These are phyloP conservation scores for Alternaria sp. DNA, from an alignment of 2,329 filamentous ascomycete genomes.

Conservation along the genomic window DNA sequence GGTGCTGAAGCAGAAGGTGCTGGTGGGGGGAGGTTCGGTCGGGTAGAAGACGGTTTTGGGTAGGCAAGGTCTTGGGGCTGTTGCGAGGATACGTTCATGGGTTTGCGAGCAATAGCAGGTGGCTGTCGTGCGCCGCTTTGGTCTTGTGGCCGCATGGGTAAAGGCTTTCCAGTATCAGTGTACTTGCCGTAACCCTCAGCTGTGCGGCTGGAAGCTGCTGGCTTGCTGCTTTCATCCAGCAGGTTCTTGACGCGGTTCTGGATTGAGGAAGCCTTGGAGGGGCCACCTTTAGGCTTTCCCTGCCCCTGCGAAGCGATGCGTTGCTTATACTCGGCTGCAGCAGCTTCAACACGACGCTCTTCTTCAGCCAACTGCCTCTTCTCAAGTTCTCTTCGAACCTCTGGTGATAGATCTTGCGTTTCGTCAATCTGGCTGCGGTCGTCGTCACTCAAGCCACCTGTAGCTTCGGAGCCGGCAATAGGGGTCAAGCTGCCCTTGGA, in stretches of 20 bases:
- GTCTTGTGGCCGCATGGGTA: constrained; percentile 44
- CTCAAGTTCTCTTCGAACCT: constrained; percentile 90
- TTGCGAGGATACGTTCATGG: constrained; percentile 48
- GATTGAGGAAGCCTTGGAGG: constrained; percentile 78
- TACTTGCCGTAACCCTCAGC: constrained; percentile 91
- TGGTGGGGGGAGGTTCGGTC: constrained; percentile 35
- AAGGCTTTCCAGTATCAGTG: constrained; percentile 61
- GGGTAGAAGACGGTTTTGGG: constrained; percentile 36
- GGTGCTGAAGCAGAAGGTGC: constrained; percentile 46
- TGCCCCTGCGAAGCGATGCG: constrained; percentile 71
- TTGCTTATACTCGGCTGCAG: constrained; percentile 85
- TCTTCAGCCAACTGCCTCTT: constrained; percentile 82
- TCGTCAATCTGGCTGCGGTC: constrained; percentile 71
- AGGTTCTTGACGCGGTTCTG: constrained; percentile 90
- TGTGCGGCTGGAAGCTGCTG: constrained; percentile 68
- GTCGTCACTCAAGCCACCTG: constrained; percentile 72
- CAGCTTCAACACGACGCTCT: constrained; percentile 86
- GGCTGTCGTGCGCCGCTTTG: constrained; percentile 34
- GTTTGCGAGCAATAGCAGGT: constrained; percentile 57
- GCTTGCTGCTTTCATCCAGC: constrained; percentile 72
- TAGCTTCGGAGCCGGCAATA: constrained; percentile 78
- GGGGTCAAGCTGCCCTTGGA: constrained; percentile 61
- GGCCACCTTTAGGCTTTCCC: constrained; percentile 55
- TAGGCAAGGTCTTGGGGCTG: constrained; percentile 39
- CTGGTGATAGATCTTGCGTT: constrained; percentile 77